Base-by-base conservation (phyloP, 1,284 basidiomycete genomes). In the Sporisorium scitamineum region DNA sequence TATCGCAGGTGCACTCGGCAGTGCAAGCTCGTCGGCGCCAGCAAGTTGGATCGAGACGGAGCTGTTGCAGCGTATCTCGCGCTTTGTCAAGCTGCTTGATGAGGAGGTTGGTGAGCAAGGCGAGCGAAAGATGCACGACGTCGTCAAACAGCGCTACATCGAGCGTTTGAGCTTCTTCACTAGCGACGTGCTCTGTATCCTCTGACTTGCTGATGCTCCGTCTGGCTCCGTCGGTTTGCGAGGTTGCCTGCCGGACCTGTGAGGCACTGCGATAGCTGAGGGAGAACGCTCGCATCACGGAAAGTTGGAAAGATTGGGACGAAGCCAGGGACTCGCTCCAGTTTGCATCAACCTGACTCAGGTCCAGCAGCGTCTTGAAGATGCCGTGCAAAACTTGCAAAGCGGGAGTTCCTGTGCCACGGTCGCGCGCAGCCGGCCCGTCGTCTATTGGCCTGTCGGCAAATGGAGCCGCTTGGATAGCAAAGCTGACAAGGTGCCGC, bases 281-380 rank as follows among this genome's bases (percentile, higher is more conserved):
- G 0, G 69, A 39, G 18, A 75, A 65, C 1, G 69, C 57, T 13
- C 66, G 69, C 41, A 72, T 51, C 20, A 76, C 39, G 5, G 53
- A 56, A 8, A 41, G 9, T 8, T 62, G 64, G 7, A 76, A 26
- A 3, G 24, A 10, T 6, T 22, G 37, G 6, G 74, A 76, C 18
- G 61, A 54, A 20, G 74, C 68, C 3, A 71, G 61, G 3, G 61
- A 57, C 31, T 72, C 61, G 53, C 61, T 68, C 74, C 74, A 76
- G n/a, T 72, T 56, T 2, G 69, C 56, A 39, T 76, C 74, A 5
- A 76, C 64, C 48, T 76, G 74, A 37, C 70, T 77, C 20, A 77
- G 52, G 31, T 77, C 75, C 2, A 77, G 54, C 27, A 73, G 53
- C 13, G 50, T 47, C 54, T 77, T 77, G 66, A 70, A 68, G 7